phyloP scores from a whole-genome alignment of 108 stramenopile species.

The Nitzschia sp. region DNA sequence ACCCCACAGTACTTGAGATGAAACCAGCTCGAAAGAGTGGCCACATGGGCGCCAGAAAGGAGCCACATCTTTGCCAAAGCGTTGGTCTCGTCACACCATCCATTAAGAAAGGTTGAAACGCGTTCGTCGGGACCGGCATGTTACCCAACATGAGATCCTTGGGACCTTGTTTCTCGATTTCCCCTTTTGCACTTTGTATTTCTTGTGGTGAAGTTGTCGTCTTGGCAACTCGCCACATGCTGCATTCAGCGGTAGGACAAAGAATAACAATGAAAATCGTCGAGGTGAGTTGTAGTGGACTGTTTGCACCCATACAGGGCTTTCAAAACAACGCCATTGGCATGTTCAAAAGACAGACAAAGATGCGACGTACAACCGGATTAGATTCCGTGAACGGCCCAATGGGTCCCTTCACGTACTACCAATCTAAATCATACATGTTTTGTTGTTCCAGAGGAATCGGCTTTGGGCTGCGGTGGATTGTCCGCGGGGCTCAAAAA shows the following conservation, averaged over 20 bases:
- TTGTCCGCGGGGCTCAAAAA: constrained; percentile 27
- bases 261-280: not conserved
- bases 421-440: constrained; percentile 19
- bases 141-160: constrained; percentile 30
- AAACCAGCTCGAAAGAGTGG: constrained; percentile 72
- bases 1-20: constrained; percentile 68
- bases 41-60: constrained; percentile 63
- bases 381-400: constrained; percentile 47
- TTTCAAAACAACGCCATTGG: constrained; percentile 15
- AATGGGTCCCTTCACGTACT: constrained; percentile 46
- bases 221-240: constrained; percentile 79
- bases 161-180: constrained; percentile 12
- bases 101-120: constrained; percentile 62
- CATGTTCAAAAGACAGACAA: constrained; percentile 37
- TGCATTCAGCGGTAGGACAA: not conserved
- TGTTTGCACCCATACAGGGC: constrained; percentile 39
- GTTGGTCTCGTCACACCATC: constrained; percentile 64
- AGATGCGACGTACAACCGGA: constrained; percentile 18
- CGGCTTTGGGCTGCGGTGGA: constrained; percentile 40
- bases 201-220: constrained; percentile 8
- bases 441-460: constrained; percentile 45
- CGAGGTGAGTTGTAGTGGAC: not conserved
- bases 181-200: not conserved
- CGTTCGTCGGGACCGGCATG: constrained; percentile 73
- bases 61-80: constrained; percentile 41